Evolutionary conservation across 208 protist species (phyloP).

Genomic region (Angomonas deanei): DNA sequence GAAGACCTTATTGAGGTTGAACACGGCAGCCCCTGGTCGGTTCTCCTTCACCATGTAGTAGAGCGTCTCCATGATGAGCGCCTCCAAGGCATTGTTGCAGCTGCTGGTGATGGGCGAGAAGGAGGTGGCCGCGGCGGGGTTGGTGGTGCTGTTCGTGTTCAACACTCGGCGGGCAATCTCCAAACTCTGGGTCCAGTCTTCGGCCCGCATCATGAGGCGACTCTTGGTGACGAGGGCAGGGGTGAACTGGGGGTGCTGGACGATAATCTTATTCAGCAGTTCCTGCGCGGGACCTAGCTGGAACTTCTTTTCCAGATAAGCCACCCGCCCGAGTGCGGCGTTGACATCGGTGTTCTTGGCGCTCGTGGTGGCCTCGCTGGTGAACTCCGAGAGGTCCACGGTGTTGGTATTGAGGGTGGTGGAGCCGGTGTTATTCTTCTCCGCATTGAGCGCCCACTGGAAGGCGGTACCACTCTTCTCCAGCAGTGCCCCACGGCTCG

Average conservation of each 20-base stretch:
- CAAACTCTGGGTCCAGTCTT: slow-evolving; percentile 91
- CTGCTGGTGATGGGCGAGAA: background rate
- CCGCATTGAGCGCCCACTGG: slow-evolving; percentile 49
- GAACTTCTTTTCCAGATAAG: slow-evolving; percentile 79
- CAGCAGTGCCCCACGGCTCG: slow-evolving; percentile 65
- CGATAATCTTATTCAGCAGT: slow-evolving; percentile 77
- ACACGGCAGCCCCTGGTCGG: slow-evolving; percentile 45
- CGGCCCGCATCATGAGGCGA: slow-evolving; percentile 79
- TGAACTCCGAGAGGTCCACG: background rate
- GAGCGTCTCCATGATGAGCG: slow-evolving; percentile 59
- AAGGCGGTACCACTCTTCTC: slow-evolving; percentile 82
- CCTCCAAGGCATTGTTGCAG: slow-evolving; percentile 21
- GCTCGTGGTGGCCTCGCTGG: background rate
- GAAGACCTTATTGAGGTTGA: slow-evolving; percentile 54
- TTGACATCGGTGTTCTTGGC: slow-evolving; percentile 55
- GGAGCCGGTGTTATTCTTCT: slow-evolving; percentile 22
- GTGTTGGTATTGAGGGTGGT: background rate
- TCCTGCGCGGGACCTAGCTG: slow-evolving; percentile 75
- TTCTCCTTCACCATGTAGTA: slow-evolving; percentile 80
- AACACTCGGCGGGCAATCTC: slow-evolving; percentile 85
- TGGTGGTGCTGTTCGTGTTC: slow-evolving; percentile 61
- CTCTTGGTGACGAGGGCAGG: slow-evolving; percentile 77
- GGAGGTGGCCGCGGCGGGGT: slow-evolving; percentile 5
- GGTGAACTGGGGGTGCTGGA: slow-evolving; percentile 54
- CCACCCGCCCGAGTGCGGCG: slow-evolving; percentile 77